Conservation (phyloP, 176 grass and related monocot species). For the Rhynchospora breviuscula region DNA sequence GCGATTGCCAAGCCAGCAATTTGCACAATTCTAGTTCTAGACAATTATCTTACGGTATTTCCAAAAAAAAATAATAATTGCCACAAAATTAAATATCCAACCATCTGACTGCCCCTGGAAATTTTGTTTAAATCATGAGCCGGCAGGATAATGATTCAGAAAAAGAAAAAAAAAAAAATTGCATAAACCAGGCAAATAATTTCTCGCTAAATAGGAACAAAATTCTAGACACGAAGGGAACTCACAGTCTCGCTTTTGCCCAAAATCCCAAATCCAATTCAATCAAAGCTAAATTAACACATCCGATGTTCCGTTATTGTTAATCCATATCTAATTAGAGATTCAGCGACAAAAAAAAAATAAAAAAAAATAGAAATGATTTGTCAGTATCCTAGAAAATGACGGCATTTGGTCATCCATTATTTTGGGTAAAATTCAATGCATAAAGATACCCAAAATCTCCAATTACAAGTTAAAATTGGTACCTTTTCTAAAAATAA, state of each 20-base stretch:
- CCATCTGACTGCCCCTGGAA: not conserved
- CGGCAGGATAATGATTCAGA: not conserved
- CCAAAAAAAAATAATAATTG: not conserved
- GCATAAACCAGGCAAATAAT: not conserved
- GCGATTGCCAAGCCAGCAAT: no score
- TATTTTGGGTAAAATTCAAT: not conserved
- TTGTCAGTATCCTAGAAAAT: not conserved
- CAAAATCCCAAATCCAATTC: not conserved
- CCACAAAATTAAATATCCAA: not conserved
- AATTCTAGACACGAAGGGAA: not conserved
- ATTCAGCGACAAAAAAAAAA: not conserved
- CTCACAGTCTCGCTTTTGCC: no score
- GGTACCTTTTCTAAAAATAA: not conserved
- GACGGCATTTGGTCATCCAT: not conserved
- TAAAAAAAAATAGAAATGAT: not conserved
- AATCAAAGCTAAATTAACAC: constrained; percentile 2
- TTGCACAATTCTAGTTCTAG: not conserved
- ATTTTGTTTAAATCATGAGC: not conserved
- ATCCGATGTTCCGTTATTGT: not conserved
- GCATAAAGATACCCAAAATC: not conserved
- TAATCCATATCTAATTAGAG: not conserved
- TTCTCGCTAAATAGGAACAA: not conserved
- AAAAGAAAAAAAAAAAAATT: not conserved
- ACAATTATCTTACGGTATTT: not conserved
- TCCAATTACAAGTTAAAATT: not conserved